These are phyloP conservation scores for Penicillium sp. DNA, from an alignment of 2,329 filamentous ascomycete species.

Conservation along the genomic window DNA sequence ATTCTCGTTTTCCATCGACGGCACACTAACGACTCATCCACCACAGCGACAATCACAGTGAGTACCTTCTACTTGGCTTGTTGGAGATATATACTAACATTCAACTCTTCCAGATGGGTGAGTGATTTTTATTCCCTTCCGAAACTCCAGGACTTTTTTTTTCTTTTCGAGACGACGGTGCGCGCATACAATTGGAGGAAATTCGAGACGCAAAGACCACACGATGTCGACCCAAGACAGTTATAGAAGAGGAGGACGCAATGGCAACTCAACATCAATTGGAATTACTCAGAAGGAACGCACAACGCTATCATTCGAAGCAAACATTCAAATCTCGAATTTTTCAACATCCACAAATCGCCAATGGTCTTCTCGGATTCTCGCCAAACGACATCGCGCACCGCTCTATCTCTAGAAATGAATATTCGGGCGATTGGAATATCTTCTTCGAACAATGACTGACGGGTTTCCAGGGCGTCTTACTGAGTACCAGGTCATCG, in stretches of 20 bases:
- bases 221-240: conserved; percentile 7
- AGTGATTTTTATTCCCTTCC: conserved; percentile 43
- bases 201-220: conserved; percentile 12
- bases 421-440: conserved; percentile 2
- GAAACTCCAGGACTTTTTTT: conserved; percentile 25
- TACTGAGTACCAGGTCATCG: conserved; percentile 99
- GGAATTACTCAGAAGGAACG: conserved; percentile 3
- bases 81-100: conserved; percentile 29
- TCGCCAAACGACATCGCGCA: conserved; percentile 18
- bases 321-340: conserved; percentile 14
- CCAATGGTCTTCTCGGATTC: conserved; percentile 6
- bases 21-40: conserved; percentile 43
- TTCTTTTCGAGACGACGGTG: conserved; percentile 31
- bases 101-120: conserved; percentile 58
- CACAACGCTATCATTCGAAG: conserved; percentile 7
- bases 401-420: conserved; percentile 11
- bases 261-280: neutral
- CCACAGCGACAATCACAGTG: conserved; percentile 56
- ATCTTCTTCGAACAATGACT: conserved; percentile 25
- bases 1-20: conserved; percentile 40
- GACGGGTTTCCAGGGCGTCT: conserved; percentile 76
- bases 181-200: conserved; percentile 31
- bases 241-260: conserved; percentile 5
- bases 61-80: conserved; percentile 26
- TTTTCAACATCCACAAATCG: conserved; percentile 17